Percentiles rank a stretch among this genome's conserved stretches.
Conservation (phyloP, 1,284 basidiomycete genomes). For the Naganishia sp. region DNA sequence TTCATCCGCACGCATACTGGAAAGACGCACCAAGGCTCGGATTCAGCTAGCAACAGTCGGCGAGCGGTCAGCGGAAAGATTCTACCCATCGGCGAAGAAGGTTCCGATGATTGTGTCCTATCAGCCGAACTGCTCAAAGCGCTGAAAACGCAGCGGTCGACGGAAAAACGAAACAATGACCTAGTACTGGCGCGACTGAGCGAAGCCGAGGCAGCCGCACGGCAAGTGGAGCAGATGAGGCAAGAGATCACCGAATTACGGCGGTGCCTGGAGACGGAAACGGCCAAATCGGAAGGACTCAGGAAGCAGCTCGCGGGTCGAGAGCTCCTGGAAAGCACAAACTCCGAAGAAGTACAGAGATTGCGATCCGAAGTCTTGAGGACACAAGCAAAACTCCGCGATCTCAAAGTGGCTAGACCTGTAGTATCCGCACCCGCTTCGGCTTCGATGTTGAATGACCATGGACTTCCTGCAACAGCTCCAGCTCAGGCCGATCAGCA, state of each 20-base stretch:
- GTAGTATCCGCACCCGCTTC: conserved; percentile 1
- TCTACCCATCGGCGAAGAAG: conserved; percentile 37
- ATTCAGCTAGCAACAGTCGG: conserved; percentile 37
- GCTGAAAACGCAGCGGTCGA: conserved; percentile 30
- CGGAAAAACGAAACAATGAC: conserved; percentile 17
- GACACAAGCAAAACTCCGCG: neutral
- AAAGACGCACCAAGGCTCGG: conserved; percentile 36
- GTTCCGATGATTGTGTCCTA: conserved; percentile 23
- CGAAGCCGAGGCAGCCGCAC: conserved; percentile 34
- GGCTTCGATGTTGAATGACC: conserved; percentile 5
- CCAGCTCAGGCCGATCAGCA: conserved; percentile 2
- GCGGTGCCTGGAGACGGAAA: conserved; percentile 1
- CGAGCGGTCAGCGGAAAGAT: conserved; percentile 49
- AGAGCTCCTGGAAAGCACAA: conserved; percentile 1
- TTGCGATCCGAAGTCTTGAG: conserved; percentile 1
- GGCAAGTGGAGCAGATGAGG: conserved; percentile 20
- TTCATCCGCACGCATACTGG: conserved; percentile 41
- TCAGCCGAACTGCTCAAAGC: conserved; percentile 27
- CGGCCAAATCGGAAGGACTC: conserved; percentile 9
- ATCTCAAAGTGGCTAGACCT: neutral
- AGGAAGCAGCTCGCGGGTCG: conserved; percentile 26
- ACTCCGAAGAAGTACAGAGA: neutral
- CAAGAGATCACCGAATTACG: conserved; percentile 24
- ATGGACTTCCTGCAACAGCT: conserved; percentile 22
- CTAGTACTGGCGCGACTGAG: conserved; percentile 36